Evolutionary conservation across 2,329 filamentous ascomycete genomes (phyloP).

Genomic region (Erysiphe pulchra): DNA sequence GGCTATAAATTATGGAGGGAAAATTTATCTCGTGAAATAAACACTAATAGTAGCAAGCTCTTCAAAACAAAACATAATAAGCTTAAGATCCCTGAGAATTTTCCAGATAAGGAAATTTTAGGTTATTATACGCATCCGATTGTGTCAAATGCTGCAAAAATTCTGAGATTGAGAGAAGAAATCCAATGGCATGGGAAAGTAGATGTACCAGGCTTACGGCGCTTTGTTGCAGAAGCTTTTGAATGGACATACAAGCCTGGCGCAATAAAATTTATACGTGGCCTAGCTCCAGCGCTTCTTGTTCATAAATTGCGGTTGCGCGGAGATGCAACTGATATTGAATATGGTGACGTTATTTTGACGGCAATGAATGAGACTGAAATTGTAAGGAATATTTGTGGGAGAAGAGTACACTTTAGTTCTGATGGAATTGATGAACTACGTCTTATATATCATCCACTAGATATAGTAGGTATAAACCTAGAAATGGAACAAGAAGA

Average conservation of each 20-base stretch:
- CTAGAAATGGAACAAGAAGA: slow-evolving; percentile 41
- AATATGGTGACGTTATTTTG: slow-evolving; percentile 13
- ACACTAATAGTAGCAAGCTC: slow-evolving; percentile 57
- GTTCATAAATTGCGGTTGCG: slow-evolving; percentile 26
- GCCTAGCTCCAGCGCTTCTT: slow-evolving; percentile 53
- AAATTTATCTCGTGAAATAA: slow-evolving; percentile 45
- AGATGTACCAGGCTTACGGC: slow-evolving; percentile 39
- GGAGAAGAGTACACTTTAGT: slow-evolving; percentile 39
- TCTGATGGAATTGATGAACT: slow-evolving; percentile 57
- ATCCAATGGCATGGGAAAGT: slow-evolving; percentile 37
- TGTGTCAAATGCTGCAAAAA: slow-evolving; percentile 35
- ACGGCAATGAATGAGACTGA: slow-evolving; percentile 21
- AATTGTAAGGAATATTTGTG: slow-evolving; percentile 40
- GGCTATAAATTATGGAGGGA: slow-evolving; percentile 47
- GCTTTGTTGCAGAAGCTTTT: slow-evolving; percentile 56
- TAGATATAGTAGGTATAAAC: slow-evolving; percentile 53
- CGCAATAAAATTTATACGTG: slow-evolving; percentile 61
- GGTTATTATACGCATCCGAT: slow-evolving; percentile 73
- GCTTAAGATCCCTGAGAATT: slow-evolving; percentile 50
- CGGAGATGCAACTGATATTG: slow-evolving; percentile 16
- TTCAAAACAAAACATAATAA: slow-evolving; percentile 56
- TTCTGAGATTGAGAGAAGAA: slow-evolving; percentile 26
- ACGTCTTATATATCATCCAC: slow-evolving; percentile 52
- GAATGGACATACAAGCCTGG: slow-evolving; percentile 62
- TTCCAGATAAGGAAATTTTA: slow-evolving; percentile 56